Percentiles rank a stretch among this genome's conserved stretches.
These are phyloP conservation scores for Blastobotrys capitulatus DNA, from an alignment of 1,139 yeast genomes.

Conservation along the genomic window DNA sequence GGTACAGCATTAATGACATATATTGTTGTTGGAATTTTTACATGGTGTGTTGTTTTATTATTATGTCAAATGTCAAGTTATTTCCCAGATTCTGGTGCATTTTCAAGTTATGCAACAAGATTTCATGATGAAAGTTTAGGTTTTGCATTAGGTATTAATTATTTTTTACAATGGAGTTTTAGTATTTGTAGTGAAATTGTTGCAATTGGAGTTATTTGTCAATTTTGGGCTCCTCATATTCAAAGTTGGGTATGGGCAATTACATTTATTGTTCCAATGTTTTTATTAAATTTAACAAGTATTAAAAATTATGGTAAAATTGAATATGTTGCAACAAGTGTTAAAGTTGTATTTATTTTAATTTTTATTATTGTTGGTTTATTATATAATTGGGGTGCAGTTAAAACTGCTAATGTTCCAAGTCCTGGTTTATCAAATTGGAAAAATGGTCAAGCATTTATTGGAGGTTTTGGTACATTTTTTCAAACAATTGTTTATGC, in stretches of 20 bases:
- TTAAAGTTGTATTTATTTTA: slow-evolving; percentile 42
- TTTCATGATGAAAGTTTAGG: slow-evolving; percentile 20
- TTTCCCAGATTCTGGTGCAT: slow-evolving; percentile 64
- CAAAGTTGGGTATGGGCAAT: slow-evolving; percentile 44
- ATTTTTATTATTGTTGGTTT: slow-evolving; percentile 46
- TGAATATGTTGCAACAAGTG: slow-evolving; percentile 36
- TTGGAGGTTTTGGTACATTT: slow-evolving; percentile 55
- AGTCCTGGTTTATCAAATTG: slow-evolving; percentile 16
- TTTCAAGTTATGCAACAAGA: slow-evolving; percentile 48
- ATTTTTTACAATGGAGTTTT: slow-evolving; percentile 36
- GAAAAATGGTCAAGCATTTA: slow-evolving; percentile 18
- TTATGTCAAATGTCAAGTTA: slow-evolving; percentile 74
- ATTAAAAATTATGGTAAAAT: slow-evolving; percentile 37
- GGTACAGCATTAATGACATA: slow-evolving; percentile 61
- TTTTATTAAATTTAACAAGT: slow-evolving; percentile 31
- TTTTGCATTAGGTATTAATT: slow-evolving; percentile 21
- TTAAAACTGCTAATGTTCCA: slow-evolving; percentile 26
- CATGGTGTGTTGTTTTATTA: slow-evolving; percentile 61
- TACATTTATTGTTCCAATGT: slow-evolving; percentile 26
- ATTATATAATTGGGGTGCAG: slow-evolving; percentile 43
- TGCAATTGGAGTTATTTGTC: slow-evolving; percentile 56
- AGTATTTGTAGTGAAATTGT: slow-evolving; percentile 53
- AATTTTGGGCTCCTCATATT: slow-evolving; percentile 53
- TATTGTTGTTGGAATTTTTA: slow-evolving; percentile 57
- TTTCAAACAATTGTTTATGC: slow-evolving; percentile 59